Conservation (phyloP, 805 yeast species). For the Metschnikowia gruessii region DNA sequence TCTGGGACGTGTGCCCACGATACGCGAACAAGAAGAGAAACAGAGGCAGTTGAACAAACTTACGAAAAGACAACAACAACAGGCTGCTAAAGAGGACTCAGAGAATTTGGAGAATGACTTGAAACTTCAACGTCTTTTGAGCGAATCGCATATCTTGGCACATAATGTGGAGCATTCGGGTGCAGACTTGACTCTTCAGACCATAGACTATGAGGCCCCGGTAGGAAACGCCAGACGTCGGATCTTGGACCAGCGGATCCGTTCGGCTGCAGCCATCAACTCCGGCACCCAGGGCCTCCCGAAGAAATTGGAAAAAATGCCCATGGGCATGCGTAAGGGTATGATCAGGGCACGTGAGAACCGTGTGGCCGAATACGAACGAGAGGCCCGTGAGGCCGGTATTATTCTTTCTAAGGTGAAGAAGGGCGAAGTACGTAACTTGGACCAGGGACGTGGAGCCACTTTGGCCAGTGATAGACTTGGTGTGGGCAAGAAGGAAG, state of each 20-base stretch:
- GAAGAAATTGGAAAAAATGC: slow-evolving; percentile 67
- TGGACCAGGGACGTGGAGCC: slow-evolving; percentile 53
- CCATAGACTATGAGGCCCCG: slow-evolving; percentile 58
- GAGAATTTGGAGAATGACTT: slow-evolving; percentile 65
- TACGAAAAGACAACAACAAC: slow-evolving; percentile 35
- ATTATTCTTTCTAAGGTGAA: slow-evolving; percentile 71
- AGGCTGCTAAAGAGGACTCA: slow-evolving; percentile 38
- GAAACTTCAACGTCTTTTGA: slow-evolving; percentile 65
- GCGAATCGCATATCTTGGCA: slow-evolving; percentile 67
- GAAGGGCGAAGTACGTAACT: slow-evolving; percentile 62
- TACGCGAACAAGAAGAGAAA: slow-evolving; percentile 30
- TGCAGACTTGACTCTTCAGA: slow-evolving; percentile 62
- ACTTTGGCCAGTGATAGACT: slow-evolving; percentile 50
- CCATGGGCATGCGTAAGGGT: slow-evolving; percentile 86
- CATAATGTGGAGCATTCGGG: slow-evolving; percentile 51
- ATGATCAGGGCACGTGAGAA: slow-evolving; percentile 58
- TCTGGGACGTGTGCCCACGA: slow-evolving; percentile 60
- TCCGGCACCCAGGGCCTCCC: slow-evolving; percentile 46
- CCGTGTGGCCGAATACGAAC: slow-evolving; percentile 57
- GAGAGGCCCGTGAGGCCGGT: slow-evolving; percentile 86
- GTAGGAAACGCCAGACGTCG: slow-evolving; percentile 68
- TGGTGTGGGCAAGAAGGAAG: slow-evolving; percentile 43
- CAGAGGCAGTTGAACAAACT: slow-evolving; percentile 24
- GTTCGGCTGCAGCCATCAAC: slow-evolving; percentile 38
- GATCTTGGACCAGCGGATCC: slow-evolving; percentile 57